Evolutionary conservation across 106 monocot species (phyloP), one percentile per base, ranked within the genome.

Genomic region (Chionographis japonica): DNA sequence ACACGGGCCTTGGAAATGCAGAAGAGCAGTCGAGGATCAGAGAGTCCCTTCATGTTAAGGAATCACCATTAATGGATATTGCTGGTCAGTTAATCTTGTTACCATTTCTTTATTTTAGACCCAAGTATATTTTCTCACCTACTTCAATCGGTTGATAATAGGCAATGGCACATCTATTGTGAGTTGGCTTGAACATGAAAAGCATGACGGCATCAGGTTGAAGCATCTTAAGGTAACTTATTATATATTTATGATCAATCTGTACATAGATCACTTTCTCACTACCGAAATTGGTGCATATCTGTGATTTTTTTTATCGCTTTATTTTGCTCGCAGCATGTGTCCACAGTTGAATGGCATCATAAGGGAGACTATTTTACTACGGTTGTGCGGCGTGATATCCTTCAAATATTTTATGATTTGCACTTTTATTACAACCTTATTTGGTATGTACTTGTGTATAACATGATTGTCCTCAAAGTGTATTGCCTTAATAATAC

Each of bases 341-440:
- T 99, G 27, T 69, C 90, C 39, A 80, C 76, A 20, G 75, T 99
- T 58, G 98, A 99, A 66, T 99, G 98, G 93, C 98, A 99, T 81
- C 71, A 67, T 18, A 99, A 90, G 77, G 98, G 98, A 51, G 98
- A 99, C 62, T 99, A 99, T 69, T 93, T 99, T 46, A 84, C 86
- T 42, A 90, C 98, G 27, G 81, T 93, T 71, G 77, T 90, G 74
- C 98, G 93, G 37, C 79, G 68, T 85, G 98, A 99, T 99, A 99
- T 99, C 98, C 98, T 99, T 81, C 8, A n/a, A 15, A 18, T 62
- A 14, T 9, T 10, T 12, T 61, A 17, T 6, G 10, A 4, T 65
- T n/a, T 50, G 10, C 46, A 46, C 0, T 2, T 46, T 6, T 46
- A 46, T 46, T 6, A 46, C 46, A 46, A 46, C 9, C 5, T 46